A percentile compares a stretch with the other conserved stretches of the same genome.
Evolutionary conservation across 805 yeast species (phyloP).

Genomic region (Yarrowia sp.): DNA sequence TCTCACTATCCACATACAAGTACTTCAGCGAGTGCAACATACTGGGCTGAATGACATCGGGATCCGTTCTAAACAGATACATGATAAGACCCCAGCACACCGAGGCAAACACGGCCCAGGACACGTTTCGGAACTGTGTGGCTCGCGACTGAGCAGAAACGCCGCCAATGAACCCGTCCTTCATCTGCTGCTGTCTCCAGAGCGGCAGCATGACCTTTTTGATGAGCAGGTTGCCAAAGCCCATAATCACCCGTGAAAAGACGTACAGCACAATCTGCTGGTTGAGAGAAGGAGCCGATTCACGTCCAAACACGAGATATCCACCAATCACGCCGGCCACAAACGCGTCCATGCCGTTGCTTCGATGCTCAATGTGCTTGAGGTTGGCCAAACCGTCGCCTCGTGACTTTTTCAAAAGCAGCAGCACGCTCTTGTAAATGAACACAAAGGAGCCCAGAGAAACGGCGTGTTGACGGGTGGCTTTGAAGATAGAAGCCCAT

Average conservation of each 20-base stretch:
- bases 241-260: conserved; percentile 64
- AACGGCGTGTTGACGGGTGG: conserved; percentile 55
- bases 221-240: conserved; percentile 53
- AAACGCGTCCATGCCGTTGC: conserved; percentile 34
- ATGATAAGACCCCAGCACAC: conserved; percentile 71
- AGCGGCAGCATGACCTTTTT: conserved; percentile 25
- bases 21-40: conserved; percentile 68
- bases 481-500: conserved; percentile 47
- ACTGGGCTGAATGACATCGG: conserved; percentile 59
- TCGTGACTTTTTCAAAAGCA: conserved; percentile 35
- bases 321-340: conserved; percentile 45
- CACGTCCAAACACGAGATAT: conserved; percentile 44
- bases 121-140: conserved; percentile 35
- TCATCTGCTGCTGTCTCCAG: conserved; percentile 24
- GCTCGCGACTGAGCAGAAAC: not conserved
- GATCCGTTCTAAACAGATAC: conserved; percentile 64
- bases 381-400: conserved; percentile 27
- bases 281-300: conserved; percentile 44
- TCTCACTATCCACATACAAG: conserved; percentile 60
- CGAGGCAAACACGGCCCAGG: conserved; percentile 64
- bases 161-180: conserved; percentile 24
- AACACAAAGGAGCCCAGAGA: conserved; percentile 58
- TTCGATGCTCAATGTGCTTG: conserved; percentile 28
- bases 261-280: conserved; percentile 75
- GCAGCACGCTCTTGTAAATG: conserved; percentile 46